Conservation (phyloP, 2,329 filamentous ascomycete species). For the Polytolypa hystricis region DNA sequence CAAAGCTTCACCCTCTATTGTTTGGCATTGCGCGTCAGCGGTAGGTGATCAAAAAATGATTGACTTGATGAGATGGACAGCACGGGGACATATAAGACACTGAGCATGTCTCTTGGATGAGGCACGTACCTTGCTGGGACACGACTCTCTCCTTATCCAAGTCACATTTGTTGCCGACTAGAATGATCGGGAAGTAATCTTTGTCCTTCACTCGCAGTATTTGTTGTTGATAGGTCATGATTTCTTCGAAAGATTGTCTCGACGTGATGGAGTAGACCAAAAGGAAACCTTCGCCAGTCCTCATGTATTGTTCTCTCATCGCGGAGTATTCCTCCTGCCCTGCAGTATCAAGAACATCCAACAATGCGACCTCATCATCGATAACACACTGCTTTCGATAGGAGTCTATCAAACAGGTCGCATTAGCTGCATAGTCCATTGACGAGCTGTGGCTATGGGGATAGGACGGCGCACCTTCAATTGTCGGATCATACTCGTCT, state of each 20-base stretch:
- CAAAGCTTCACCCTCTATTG: conserved; percentile 74
- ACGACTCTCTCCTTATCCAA: conserved; percentile 86
- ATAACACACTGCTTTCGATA: conserved; percentile 99
- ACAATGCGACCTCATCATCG: conserved; percentile 92
- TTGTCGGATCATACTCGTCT: conserved; percentile 98
- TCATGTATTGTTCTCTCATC: conserved; percentile 99
- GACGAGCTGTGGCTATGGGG: neutral
- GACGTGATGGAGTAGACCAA: conserved; percentile 98
- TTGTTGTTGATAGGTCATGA: conserved; percentile 97
- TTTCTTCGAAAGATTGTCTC: conserved; percentile 94
- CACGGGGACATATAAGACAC: neutral
- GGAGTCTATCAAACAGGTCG: conserved; percentile 54
- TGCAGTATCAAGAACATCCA: conserved; percentile 96
- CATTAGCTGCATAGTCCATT: conserved; percentile 10
- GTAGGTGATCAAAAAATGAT: neutral
- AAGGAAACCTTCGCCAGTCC: conserved; percentile 93
- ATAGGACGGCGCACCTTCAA: conserved; percentile 57
- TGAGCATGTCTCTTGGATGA: conserved; percentile 4
- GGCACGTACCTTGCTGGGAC: conserved; percentile 68
- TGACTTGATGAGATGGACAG: neutral
- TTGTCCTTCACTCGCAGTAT: conserved; percentile 98
- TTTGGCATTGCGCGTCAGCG: conserved; percentile 5
- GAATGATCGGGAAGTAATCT: conserved; percentile 99
- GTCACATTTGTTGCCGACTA: conserved; percentile 99
- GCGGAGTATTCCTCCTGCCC: conserved; percentile 99